phyloP scores from a whole-genome alignment of 1,139 yeast species.

The Nakaseomyces bracarensis region DNA sequence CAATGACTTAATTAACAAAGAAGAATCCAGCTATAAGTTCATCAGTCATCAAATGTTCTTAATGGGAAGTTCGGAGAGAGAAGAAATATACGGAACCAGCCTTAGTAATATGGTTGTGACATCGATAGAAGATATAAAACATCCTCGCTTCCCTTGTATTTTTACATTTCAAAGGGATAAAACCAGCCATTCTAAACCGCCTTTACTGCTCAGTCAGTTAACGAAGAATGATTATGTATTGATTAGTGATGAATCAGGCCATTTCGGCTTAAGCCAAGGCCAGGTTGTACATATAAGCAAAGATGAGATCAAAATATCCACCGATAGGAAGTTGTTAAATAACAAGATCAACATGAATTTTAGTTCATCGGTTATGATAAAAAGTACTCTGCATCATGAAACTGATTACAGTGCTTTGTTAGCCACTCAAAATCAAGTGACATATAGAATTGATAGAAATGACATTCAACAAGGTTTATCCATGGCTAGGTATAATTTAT shows the following conservation, averaged over 20 bases:
- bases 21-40: slow-evolving; percentile 45
- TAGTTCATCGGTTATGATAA: slow-evolving; percentile 3
- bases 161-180: slow-evolving; percentile 26
- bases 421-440: slow-evolving; percentile 16
- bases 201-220: slow-evolving; percentile 38
- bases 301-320: slow-evolving; percentile 36
- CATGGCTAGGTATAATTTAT: slow-evolving; percentile 64
- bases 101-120: slow-evolving; percentile 40
- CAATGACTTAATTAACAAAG: slow-evolving; percentile 66
- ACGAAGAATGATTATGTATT: slow-evolving; percentile 49
- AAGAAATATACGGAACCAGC: slow-evolving; percentile 50
- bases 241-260: slow-evolving; percentile 75
- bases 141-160: background rate
- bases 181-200: slow-evolving; percentile 20
- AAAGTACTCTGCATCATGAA: background rate
- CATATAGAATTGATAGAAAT: slow-evolving; percentile 71
- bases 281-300: slow-evolving; percentile 39
- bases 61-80: slow-evolving; percentile 50
- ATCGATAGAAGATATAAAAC: slow-evolving; percentile 16
- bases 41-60: slow-evolving; percentile 46
- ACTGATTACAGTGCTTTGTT: slow-evolving; percentile 8
- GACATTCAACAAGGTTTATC: slow-evolving; percentile 70
- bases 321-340: slow-evolving; percentile 46
- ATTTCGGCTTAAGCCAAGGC: slow-evolving; percentile 66
- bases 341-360: slow-evolving; percentile 5